Base-by-base conservation (phyloP, 768 basidiomycete species). In the Mycena leptocephala region DNA sequence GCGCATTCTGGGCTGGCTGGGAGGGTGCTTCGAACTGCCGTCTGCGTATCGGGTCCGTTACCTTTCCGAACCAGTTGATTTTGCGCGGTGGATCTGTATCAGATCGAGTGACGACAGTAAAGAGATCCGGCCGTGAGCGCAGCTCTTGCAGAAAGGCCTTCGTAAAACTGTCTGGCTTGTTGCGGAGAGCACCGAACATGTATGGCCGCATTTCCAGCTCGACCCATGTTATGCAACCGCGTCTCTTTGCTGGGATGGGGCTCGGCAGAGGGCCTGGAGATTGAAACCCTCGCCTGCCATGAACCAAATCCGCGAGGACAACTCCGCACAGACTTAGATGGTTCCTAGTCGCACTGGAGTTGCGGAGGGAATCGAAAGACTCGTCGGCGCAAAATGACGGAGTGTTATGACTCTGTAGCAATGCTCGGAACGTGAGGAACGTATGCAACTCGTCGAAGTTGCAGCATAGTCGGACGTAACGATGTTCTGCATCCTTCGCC, bases 141-240 rank as follows among this genome's bases (percentile, higher is more conserved):
- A 85, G 80, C 33, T 83, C 81, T 28, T 69, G 51, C 2, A 85
- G 46, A 51, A 85, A 85, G 13, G 80, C 79, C 0, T 74, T 56
- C 6, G 78, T 76, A 61, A 85, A 85, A 1, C 32, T 20, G 61
- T 84, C 81, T 2, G 65, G 77, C 22, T 84, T 80, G 65, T 81
- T 80, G 26, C 77, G 78, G 51, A 85, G 20, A 7, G 82, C 84
- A 1, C 85, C 84, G 41, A 85, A 85, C 63, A 85, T 77, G 69
- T 82, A 79, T 20, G 76, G 58, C n/a, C 84, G 79, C 3, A n/a
- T 24, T 46, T 83, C 80, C 20, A 79, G 0, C 69, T 84, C 76
- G n/a, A 51, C 51, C 84, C 84, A 85, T 6, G 76, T 75, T 26
- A 80, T 67, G 63, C 61, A 71, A 33, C 76, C 81, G 2, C 30